These are phyloP conservation scores for Saxophila tyrrhenica DNA, from an alignment of 495 filamentous ascomycete genomes.

Conservation along the genomic window DNA sequence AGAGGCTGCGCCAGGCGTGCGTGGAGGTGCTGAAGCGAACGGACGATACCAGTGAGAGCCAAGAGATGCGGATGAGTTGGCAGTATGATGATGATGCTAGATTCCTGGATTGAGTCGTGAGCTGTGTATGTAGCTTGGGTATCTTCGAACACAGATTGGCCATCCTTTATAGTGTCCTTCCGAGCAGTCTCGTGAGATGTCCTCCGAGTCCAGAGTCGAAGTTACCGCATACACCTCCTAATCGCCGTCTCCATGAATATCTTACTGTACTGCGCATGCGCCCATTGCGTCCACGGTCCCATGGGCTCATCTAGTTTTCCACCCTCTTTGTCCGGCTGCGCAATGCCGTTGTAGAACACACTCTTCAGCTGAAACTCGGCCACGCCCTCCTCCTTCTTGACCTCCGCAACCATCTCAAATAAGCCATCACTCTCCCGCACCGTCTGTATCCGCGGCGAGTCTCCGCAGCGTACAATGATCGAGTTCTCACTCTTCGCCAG, in stretches of 20 bases:
- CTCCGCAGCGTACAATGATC: slow-evolving; percentile 56
- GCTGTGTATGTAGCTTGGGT: neutral
- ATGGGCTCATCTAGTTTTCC: slow-evolving; percentile 39
- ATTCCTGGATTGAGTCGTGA: slow-evolving; percentile 12
- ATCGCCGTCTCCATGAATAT: slow-evolving; percentile 47
- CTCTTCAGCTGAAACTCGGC: slow-evolving; percentile 60
- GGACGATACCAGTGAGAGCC: slow-evolving; percentile 2
- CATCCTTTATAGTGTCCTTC: neutral
- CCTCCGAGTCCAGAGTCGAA: neutral
- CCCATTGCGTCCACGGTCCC: slow-evolving; percentile 42
- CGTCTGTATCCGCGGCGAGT: slow-evolving; percentile 45
- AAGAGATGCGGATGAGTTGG: neutral
- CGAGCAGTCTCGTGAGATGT: neutral
- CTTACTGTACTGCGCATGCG: slow-evolving; percentile 56
- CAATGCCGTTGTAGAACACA: slow-evolving; percentile 48
- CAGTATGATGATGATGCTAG: slow-evolving; percentile 13
- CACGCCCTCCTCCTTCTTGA: slow-evolving; percentile 47
- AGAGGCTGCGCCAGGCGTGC: slow-evolving; percentile 14
- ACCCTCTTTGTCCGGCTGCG: slow-evolving; percentile 16
- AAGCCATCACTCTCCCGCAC: slow-evolving; percentile 55
- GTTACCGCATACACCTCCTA: slow-evolving; percentile 23
- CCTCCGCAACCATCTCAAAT: slow-evolving; percentile 53
- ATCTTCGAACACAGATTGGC: too few relatives aligned
- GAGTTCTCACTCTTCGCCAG: slow-evolving; percentile 49
- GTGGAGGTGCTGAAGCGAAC: slow-evolving; percentile 13